Evolutionary conservation across 106 monocot genomes (phyloP).

Genomic region (Dendrobium huoshanense): DNA sequence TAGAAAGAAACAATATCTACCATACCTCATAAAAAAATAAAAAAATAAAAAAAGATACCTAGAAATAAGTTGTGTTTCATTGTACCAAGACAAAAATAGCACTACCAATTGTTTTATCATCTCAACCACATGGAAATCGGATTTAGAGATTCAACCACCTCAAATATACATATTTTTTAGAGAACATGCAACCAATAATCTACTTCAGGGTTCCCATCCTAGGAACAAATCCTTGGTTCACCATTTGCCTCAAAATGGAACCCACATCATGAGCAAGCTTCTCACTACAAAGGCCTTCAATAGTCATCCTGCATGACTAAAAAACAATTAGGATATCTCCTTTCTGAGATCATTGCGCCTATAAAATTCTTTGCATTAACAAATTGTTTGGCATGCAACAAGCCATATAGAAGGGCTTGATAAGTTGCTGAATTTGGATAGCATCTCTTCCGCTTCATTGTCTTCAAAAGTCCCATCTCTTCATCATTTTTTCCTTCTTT

Average conservation of each 20-base stretch:
- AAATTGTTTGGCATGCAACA: constrained; percentile 34
- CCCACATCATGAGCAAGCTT: constrained; percentile 38
- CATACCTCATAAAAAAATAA: no score
- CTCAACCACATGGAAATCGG: background rate
- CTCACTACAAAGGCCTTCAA: constrained; percentile 62
- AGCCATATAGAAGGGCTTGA: constrained; percentile 67
- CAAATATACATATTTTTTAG: background rate
- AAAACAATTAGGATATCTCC: constrained; percentile 45
- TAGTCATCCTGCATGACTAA: constrained; percentile 48
- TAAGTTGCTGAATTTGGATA: constrained; percentile 78
- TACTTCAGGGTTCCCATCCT: constrained; percentile 69
- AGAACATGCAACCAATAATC: constrained; percentile 38
- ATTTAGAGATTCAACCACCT: background rate
- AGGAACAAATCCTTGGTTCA: constrained; percentile 69
- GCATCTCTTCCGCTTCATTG: constrained; percentile 61
- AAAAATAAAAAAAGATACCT: no score
- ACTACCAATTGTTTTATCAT: background rate
- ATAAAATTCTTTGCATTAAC: constrained; percentile 62
- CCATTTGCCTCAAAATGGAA: constrained; percentile 65
- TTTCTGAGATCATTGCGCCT: constrained; percentile 38
- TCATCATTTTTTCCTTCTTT: constrained; percentile 44
- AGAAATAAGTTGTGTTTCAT: no score
- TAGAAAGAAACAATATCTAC: no score
- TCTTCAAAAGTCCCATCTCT: constrained; percentile 57
- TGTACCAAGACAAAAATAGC: no score